These are phyloP conservation scores for Hyphodiscus sp. DNA, from an alignment of 2,329 filamentous ascomycete genomes.

Conservation along the genomic window DNA sequence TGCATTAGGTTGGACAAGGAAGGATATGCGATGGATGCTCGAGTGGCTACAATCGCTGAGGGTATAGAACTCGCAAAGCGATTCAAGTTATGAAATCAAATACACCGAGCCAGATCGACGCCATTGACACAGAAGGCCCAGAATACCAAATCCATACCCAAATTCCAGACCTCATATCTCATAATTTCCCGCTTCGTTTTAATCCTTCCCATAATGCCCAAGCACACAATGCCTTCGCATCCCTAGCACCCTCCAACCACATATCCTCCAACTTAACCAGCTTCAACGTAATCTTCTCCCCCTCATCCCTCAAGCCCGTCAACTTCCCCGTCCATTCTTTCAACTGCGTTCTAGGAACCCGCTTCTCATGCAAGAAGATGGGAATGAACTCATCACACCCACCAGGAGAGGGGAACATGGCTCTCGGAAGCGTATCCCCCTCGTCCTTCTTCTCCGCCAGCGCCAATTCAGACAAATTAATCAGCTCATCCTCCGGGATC, in stretches of 20 bases:
- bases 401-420: slow-evolving; percentile 51
- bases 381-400: slow-evolving; percentile 56
- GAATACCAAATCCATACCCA: neutral
- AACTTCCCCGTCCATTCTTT: slow-evolving; percentile 49
- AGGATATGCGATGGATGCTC: slow-evolving; percentile 35
- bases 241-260: slow-evolving; percentile 50
- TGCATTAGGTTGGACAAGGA: slow-evolving; percentile 39
- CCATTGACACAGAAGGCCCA: neutral
- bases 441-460: slow-evolving; percentile 37
- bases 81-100: slow-evolving; percentile 27
- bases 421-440: slow-evolving; percentile 34
- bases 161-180: neutral
- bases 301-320: slow-evolving; percentile 50
- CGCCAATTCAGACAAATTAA: slow-evolving; percentile 46
- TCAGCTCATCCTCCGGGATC: slow-evolving; percentile 44
- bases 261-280: slow-evolving; percentile 49
- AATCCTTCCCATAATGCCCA: slow-evolving; percentile 53
- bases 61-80: slow-evolving; percentile 33
- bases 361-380: slow-evolving; percentile 50
- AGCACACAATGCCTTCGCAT: slow-evolving; percentile 54
- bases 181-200: slow-evolving; percentile 30
- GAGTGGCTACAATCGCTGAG: slow-evolving; percentile 34
- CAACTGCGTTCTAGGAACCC: slow-evolving; percentile 43
- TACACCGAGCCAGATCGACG: neutral
- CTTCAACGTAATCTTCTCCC: slow-evolving; percentile 57